These are phyloP conservation scores for Ballota nigra DNA, from an alignment of 257 asterid genomes.

Conservation along the genomic window DNA sequence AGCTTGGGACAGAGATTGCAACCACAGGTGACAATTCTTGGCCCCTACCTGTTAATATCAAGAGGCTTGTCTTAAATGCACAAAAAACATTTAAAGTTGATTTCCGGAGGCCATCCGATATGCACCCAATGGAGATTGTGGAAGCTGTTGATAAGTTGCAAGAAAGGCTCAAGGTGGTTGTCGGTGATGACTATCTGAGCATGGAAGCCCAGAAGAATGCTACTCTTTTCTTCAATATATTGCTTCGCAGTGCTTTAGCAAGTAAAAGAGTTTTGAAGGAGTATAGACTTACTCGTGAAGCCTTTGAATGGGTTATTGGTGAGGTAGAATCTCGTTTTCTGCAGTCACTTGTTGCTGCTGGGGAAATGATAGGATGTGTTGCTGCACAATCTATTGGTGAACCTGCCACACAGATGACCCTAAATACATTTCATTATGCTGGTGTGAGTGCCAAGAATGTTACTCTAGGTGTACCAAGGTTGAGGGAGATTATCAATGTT, in stretches of 20 bases:
- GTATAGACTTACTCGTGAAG: conserved; percentile 88
- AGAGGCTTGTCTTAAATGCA: conserved; percentile 86
- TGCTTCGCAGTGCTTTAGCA: conserved; percentile 95
- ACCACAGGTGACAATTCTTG: conserved; percentile 89
- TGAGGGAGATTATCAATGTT: conserved; percentile 98
- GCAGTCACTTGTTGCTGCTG: conserved; percentile 98
- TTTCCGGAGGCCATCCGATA: conserved; percentile 87
- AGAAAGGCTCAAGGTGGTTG: conserved; percentile 98
- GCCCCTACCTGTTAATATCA: conserved; percentile 94
- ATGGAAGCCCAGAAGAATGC: conserved; percentile 98
- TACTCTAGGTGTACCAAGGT: conserved; percentile 96
- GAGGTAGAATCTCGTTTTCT: conserved; percentile 97
- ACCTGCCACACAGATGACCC: conserved; percentile 99
- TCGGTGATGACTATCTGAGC: conserved; percentile 97
- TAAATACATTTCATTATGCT: conserved; percentile 96
- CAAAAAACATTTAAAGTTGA: conserved; percentile 96
- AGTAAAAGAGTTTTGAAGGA: conserved; percentile 95
- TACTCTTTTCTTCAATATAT: conserved; percentile 90
- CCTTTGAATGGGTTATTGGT: conserved; percentile 98
- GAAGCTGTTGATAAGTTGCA: conserved; percentile 97
- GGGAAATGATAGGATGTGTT: conserved; percentile 99
- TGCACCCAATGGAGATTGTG: conserved; percentile 99
- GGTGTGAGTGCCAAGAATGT: conserved; percentile 99
- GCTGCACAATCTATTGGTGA: conserved; percentile 99
- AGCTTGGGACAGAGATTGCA: conserved; percentile 93